Evolutionary conservation across 495 filamentous ascomycete genomes (phyloP).

Genomic region (Trichoderma reesei): DNA sequence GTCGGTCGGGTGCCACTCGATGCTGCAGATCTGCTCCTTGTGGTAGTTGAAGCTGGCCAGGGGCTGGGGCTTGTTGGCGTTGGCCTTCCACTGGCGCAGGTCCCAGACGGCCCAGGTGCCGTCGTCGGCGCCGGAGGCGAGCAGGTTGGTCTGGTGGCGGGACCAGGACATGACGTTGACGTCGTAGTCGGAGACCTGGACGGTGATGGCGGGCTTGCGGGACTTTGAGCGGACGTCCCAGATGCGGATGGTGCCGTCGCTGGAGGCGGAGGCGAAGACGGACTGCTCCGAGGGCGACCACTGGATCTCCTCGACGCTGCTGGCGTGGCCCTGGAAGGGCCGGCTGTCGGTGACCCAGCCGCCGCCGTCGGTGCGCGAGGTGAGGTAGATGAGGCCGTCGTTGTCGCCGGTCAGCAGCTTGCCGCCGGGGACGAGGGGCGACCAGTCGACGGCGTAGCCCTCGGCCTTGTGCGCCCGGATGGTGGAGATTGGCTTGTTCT

Average conservation of each 20-base stretch:
- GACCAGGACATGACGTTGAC: conserved; percentile 97
- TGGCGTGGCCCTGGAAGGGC: conserved; percentile 71
- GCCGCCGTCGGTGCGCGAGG: conserved; percentile 74
- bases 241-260: conserved; percentile 87
- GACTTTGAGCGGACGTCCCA: conserved; percentile 91
- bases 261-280: conserved; percentile 87
- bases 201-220: conserved; percentile 71
- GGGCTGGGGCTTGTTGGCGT: conserved; percentile 47
- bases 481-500: conserved; percentile 76
- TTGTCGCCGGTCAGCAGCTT: conserved; percentile 91
- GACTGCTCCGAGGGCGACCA: conserved; percentile 88
- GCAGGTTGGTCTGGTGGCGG: conserved; percentile 69
- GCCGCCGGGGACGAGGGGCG: conserved; percentile 57
- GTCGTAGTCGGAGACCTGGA: conserved; percentile 73
- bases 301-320: conserved; percentile 87
- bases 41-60: conserved; percentile 90
- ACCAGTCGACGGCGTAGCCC: conserved; percentile 95
- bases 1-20: conserved; percentile 96
- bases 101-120: conserved; percentile 96
- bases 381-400: conserved; percentile 77
- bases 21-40: conserved; percentile 85
- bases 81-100: conserved; percentile 83
- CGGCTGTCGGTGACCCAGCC: conserved; percentile 75
- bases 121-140: conserved; percentile 89
- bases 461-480: conserved; percentile 86